Base-by-base conservation (phyloP, 768 basidiomycete genomes). In the Kwoniella dendrophila region DNA sequence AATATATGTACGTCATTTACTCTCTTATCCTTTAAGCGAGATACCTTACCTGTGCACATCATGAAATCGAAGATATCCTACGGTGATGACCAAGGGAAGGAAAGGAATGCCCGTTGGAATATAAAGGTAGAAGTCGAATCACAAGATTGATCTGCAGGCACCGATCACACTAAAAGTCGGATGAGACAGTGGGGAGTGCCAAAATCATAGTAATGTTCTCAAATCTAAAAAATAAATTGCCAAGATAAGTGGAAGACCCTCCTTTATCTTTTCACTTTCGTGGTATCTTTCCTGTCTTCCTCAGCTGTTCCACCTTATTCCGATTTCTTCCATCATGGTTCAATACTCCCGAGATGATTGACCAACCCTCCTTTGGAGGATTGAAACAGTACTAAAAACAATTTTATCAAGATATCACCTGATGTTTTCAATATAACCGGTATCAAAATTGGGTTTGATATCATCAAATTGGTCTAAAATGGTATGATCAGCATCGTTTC, bases 291-390 rank as follows among this genome's bases (percentile, higher is more conserved):
- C n/a, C 20, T 22, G 7, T 18, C 22, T 44, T 44, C 22, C 43
- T 44, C 43, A 20, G 20, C 6, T 44, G 20, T 44, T 44, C 24
- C 43, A 14, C 43, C 43, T 44, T 44, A n/a, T 24, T 44, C 24
- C 7, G 20, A n/a, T 1, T 44, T 44, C 4, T 44, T n/a, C 43
- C 14, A 7, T 18, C n/a, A 27, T 12, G 12, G 40, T 2, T 14
- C 10, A 52, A n/a, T n/a, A n/a, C n/a, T n/a, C n/a, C n/a, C n/a
- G n/a, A n/a, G n/a, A n/a, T n/a, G n/a, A n/a, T n/a, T n/a, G n/a
- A n/a, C n/a, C n/a, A n/a, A n/a, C 52, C 52, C 52, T 53, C 52
- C 52, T 53, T 53, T 53, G 52, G 4, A 36, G 1, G 36, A 52
- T 29, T 52, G n/a, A 30, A 20, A 52, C 7, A 14, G 14, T 18